A percentile compares a stretch with the other conserved stretches of the same genome.
Evolutionary conservation across 2,329 filamentous ascomycete species (phyloP).

Genomic region (Aspergillus terreus): DNA sequence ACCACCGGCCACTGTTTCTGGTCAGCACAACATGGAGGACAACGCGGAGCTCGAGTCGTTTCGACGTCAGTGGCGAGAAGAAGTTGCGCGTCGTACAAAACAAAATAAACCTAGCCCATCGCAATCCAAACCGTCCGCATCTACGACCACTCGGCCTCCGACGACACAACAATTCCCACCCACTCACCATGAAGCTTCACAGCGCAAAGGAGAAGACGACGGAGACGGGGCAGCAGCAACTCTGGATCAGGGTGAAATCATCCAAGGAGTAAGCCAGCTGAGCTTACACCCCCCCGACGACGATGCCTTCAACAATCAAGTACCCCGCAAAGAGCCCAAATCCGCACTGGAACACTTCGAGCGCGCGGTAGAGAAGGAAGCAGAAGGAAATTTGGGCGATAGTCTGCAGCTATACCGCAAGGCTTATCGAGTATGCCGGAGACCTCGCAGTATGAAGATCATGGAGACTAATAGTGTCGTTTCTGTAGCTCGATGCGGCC

Average conservation of each 20-base stretch:
- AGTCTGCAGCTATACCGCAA: conserved; percentile 84
- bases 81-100: conserved; percentile 58
- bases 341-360: conserved; percentile 93
- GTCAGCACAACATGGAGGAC: conserved; percentile 31
- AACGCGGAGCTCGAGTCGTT: conserved; percentile 80
- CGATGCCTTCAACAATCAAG: conserved; percentile 34
- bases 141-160: conserved; percentile 16
- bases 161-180: conserved; percentile 30
- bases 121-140: conserved; percentile 11
- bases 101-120: conserved; percentile 11
- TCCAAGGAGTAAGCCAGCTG: conserved; percentile 34
- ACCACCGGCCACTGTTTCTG: conserved; percentile 19
- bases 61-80: conserved; percentile 78
- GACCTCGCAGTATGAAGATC: background rate
- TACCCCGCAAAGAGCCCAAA: conserved; percentile 50
- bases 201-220: conserved; percentile 38
- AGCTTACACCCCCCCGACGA: conserved; percentile 33
- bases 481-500: conserved; percentile 66
- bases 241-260: conserved; percentile 28
- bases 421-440: conserved; percentile 70
- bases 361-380: conserved; percentile 82
- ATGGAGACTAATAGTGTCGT: background rate
- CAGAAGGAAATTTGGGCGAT: conserved; percentile 78
- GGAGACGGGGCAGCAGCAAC: conserved; percentile 23
- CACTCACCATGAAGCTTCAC: conserved; percentile 35